Evolutionary conservation across 495 filamentous ascomycete species (phyloP).

Genomic region (Aspergillus funiculosus): DNA sequence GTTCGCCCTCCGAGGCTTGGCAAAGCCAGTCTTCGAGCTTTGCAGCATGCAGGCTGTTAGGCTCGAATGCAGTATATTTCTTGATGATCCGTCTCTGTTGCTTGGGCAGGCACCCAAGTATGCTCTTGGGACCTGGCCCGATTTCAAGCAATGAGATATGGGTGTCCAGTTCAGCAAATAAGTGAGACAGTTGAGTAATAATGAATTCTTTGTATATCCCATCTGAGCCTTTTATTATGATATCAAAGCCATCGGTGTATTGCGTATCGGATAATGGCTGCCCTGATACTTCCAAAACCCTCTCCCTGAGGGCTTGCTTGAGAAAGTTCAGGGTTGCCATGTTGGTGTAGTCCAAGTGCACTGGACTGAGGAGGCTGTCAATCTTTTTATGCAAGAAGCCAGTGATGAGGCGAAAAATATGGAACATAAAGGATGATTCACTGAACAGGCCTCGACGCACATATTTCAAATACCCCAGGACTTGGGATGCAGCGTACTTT

Average conservation of each 20-base stretch:
- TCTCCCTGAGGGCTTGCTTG: conserved; percentile 44
- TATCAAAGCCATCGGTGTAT: conserved; percentile 50
- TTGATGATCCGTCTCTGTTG: conserved; percentile 41
- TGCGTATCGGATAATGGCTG: conserved; percentile 48
- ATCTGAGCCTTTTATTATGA: conserved; percentile 40
- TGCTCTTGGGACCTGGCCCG: conserved; percentile 52
- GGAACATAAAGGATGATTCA: too few relatives aligned
- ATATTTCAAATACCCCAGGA: too few relatives aligned
- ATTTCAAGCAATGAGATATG: conserved; percentile 55
- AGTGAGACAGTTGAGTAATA: conserved; percentile 48
- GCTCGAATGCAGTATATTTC: conserved; percentile 53
- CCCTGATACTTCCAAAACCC: conserved; percentile 26
- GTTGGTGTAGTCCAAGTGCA: background rate
- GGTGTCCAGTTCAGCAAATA: conserved; percentile 45
- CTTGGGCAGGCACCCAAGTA: conserved; percentile 48
- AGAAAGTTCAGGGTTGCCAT: conserved; percentile 51
- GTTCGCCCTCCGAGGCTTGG: conserved; percentile 17
- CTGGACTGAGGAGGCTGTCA: too few relatives aligned
- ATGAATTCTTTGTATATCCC: conserved; percentile 50
- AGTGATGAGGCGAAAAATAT: too few relatives aligned
- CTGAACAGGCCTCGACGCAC: too few relatives aligned
- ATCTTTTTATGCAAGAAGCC: too few relatives aligned
- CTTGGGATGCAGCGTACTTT: too few relatives aligned
- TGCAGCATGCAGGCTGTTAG: conserved; percentile 47
- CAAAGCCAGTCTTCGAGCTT: conserved; percentile 45